These are phyloP conservation scores for Tillandsia fasciculata DNA, from an alignment of 176 grass and related monocot genomes.

Conservation along the genomic window DNA sequence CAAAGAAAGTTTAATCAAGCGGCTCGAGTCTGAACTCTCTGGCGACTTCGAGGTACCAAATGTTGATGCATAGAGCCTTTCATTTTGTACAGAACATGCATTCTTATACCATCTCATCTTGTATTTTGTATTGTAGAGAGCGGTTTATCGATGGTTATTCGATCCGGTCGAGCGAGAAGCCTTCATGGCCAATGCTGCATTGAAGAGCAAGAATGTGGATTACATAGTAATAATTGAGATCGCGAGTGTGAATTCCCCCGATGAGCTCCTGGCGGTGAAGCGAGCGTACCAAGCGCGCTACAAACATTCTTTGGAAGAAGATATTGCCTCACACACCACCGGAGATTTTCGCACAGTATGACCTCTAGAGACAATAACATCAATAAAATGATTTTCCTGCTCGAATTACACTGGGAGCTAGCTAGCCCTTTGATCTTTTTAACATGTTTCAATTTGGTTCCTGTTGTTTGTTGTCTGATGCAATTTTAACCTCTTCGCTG, in stretches of 20 bases:
- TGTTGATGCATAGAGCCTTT: neutral
- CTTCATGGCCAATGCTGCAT: slow-evolving; percentile 44
- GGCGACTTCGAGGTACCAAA: slow-evolving; percentile 59
- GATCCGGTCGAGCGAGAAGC: slow-evolving; percentile 58
- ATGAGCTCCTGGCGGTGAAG: slow-evolving; percentile 55
- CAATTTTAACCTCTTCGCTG: neutral
- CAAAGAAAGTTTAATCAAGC: slow-evolving; percentile 43
- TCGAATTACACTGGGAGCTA: too few species aligned
- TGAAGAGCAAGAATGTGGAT: slow-evolving; percentile 35
- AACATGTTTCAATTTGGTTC: neutral
- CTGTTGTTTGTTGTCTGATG: neutral
- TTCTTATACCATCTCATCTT: neutral
- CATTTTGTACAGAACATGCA: neutral
- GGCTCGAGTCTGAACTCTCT: slow-evolving; percentile 62
- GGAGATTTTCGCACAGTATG: slow-evolving; percentile 47
- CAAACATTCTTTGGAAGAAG: slow-evolving; percentile 71
- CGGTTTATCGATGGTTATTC: slow-evolving; percentile 61
- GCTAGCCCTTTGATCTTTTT: neutral
- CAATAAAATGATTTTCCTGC: neutral
- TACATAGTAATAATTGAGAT: slow-evolving; percentile 56
- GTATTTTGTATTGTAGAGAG: slow-evolving; percentile 32
- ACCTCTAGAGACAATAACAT: neutral
- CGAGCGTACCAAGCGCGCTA: slow-evolving; percentile 54
- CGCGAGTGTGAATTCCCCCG: slow-evolving; percentile 43
- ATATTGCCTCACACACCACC: slow-evolving; percentile 39